Conservation (phyloP, 1,139 yeast species). For the Blastobotrys indianensis region DNA sequence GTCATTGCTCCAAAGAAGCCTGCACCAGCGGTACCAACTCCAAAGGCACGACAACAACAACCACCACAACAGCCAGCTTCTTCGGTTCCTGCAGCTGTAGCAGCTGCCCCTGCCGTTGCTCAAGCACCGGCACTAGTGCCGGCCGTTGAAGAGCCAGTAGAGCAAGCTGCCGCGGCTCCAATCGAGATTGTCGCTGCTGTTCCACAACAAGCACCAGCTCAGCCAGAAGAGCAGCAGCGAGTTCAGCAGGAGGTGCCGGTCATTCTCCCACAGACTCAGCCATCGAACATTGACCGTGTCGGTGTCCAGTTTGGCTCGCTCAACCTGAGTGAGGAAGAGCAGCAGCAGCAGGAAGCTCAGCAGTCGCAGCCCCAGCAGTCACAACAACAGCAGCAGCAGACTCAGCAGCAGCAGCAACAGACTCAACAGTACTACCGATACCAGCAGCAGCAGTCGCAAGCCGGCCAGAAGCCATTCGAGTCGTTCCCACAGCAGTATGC, state of each 20-base stretch:
- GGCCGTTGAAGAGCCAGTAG: slow-evolving; percentile 16
- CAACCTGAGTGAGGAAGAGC: slow-evolving; percentile 37
- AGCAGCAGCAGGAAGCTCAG: slow-evolving; percentile 20
- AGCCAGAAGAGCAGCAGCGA: slow-evolving; percentile 7
- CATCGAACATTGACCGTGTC: slow-evolving; percentile 47
- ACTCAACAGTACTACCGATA: slow-evolving; percentile 13
- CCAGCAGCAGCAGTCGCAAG: slow-evolving; percentile 13
- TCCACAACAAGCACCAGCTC: slow-evolving; percentile 23
- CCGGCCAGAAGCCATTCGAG: slow-evolving; percentile 23
- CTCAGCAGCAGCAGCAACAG: slow-evolving; percentile 14
- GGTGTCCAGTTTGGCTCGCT: slow-evolving; percentile 70
- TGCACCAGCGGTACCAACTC: slow-evolving; percentile 16
- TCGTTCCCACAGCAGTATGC: slow-evolving; percentile 24
- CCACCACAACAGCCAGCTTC: slow-evolving; percentile 12
- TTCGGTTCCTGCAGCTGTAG: slow-evolving; percentile 17
- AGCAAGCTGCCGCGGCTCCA: slow-evolving; percentile 20
- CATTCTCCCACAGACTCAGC: slow-evolving; percentile 52
- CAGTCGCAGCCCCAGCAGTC: slow-evolving; percentile 17
- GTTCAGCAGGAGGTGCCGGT: slow-evolving; percentile 46
- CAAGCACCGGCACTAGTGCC: slow-evolving; percentile 4
- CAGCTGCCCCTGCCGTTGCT: slow-evolving; percentile 11
- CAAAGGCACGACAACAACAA: slow-evolving; percentile 12
- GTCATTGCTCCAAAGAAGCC: slow-evolving; percentile 32
- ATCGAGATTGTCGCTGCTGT: slow-evolving; percentile 15
- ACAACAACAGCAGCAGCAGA: slow-evolving; percentile 19